Conservation (phyloP, 1,139 yeast genomes). For the Hyphopichia buzzinii region DNA sequence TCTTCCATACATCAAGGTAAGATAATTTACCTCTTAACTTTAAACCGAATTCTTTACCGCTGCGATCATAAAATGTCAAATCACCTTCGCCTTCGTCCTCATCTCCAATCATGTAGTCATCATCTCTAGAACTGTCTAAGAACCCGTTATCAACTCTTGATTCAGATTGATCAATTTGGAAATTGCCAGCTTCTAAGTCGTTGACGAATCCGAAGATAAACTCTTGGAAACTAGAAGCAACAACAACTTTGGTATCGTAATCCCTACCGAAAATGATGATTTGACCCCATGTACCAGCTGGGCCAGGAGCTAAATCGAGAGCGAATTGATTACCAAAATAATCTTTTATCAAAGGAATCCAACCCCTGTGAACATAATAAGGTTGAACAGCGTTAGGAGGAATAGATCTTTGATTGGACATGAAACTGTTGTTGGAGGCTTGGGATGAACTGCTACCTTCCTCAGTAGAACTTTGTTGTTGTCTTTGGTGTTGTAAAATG, state of each 20-base stretch:
- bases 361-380: constrained; percentile 53
- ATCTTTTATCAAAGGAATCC: constrained; percentile 62
- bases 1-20: constrained; percentile 53
- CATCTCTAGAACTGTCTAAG: constrained; percentile 35
- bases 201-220: constrained; percentile 47
- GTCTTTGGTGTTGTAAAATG: constrained; percentile 28
- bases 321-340: constrained; percentile 62
- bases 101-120: constrained; percentile 49
- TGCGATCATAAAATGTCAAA: constrained; percentile 32
- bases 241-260: constrained; percentile 58
- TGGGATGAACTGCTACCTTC: constrained; percentile 1
- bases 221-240: constrained; percentile 56
- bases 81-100: constrained; percentile 50
- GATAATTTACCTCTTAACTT: constrained; percentile 35
- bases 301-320: constrained; percentile 61
- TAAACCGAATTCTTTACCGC: constrained; percentile 34
- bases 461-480: constrained; percentile 11
- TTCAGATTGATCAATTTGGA: constrained; percentile 46
- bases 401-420: constrained; percentile 52
- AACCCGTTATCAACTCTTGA: constrained; percentile 29
- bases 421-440: constrained; percentile 28
- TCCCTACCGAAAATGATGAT: constrained; percentile 64
- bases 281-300: constrained; percentile 61
- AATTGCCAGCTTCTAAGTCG: constrained; percentile 56
- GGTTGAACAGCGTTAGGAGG: constrained; percentile 59